phyloP scores from a whole-genome alignment of 2,329 filamentous ascomycete species.

The Arthrobotrys pseudoclavata region DNA sequence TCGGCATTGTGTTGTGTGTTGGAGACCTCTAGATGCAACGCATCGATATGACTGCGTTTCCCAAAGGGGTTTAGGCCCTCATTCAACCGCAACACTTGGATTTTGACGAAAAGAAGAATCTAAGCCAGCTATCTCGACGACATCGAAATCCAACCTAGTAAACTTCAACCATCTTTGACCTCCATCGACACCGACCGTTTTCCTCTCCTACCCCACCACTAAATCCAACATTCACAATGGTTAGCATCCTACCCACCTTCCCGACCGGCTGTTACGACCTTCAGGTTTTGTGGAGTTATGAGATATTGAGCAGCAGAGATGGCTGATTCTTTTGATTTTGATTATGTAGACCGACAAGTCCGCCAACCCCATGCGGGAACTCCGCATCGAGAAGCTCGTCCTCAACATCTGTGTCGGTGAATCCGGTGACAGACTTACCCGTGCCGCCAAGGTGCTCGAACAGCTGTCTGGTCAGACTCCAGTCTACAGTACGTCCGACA shows the following conservation, averaged over 20 bases:
- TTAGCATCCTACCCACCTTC: conserved; percentile 38
- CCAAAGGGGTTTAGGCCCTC: conserved; percentile 33
- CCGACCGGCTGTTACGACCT: neutral
- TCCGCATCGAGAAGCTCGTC: conserved; percentile 97
- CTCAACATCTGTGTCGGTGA: conserved; percentile 99
- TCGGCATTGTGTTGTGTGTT: conserved; percentile 28
- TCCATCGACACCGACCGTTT: conserved; percentile 41
- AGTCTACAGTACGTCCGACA: conserved; percentile 86
- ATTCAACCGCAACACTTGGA: conserved; percentile 11
- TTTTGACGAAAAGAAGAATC: conserved; percentile 53
- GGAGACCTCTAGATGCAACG: neutral
- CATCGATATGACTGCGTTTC: conserved; percentile 42
- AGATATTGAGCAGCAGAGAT: conserved; percentile 10
- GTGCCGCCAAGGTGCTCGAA: conserved; percentile 99
- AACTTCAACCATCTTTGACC: conserved; percentile 32
- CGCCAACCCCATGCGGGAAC: conserved; percentile 98
- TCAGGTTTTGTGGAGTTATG: neutral
- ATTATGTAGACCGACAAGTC: conserved; percentile 52
- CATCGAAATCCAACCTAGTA: conserved; percentile 34
- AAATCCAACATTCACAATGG: conserved; percentile 57
- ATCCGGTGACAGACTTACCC: conserved; percentile 99
- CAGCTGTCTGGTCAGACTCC: conserved; percentile 99
- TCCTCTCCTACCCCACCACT: neutral
- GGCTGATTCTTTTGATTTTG: conserved; percentile 39
- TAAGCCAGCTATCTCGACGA: conserved; percentile 55